Percentiles rank a stretch among this genome's conserved stretches.
Evolutionary conservation across 202 grass and related monocot species (phyloP).

Genomic region (Cymbopogon flexuosus): DNA sequence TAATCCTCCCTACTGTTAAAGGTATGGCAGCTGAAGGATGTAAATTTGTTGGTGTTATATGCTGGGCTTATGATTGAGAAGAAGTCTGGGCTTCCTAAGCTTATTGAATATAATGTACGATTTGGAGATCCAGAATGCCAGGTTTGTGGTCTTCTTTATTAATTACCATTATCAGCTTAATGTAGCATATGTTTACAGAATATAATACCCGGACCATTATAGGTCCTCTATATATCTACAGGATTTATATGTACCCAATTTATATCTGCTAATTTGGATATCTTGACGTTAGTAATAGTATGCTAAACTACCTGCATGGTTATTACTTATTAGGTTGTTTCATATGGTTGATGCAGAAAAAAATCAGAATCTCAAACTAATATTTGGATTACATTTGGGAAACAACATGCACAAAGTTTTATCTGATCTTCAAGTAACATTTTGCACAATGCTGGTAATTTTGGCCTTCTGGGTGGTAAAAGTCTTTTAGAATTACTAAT

Average conservation of each 20-base stretch:
- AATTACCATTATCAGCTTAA: neutral
- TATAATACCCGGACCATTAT: neutral
- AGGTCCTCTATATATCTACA: neutral
- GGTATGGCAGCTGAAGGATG: slow-evolving; percentile 84
- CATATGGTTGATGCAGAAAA: neutral
- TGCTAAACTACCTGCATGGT: neutral
- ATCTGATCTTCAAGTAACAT: neutral
- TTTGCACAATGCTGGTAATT: neutral
- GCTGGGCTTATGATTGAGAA: slow-evolving; percentile 95
- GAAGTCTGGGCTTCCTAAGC: slow-evolving; percentile 71
- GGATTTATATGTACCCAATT: neutral
- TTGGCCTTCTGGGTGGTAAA: neutral
- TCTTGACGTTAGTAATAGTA: neutral
- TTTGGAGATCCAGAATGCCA: slow-evolving; percentile 96
- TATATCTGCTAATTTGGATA: too few species aligned
- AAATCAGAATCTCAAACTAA: neutral
- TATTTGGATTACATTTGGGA: neutral
- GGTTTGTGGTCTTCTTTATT: slow-evolving; percentile 31
- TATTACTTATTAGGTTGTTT: neutral
- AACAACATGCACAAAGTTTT: neutral
- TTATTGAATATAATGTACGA: slow-evolving; percentile 86
- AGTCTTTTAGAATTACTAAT: neutral
- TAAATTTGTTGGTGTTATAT: slow-evolving; percentile 80
- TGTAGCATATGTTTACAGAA: neutral
- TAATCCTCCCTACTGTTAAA: slow-evolving; percentile 79